Evolutionary conservation across 129 eudicot genomes (phyloP), one percentile per base, ranked within the genome.

Genomic region (Flaveria linearis): DNA sequence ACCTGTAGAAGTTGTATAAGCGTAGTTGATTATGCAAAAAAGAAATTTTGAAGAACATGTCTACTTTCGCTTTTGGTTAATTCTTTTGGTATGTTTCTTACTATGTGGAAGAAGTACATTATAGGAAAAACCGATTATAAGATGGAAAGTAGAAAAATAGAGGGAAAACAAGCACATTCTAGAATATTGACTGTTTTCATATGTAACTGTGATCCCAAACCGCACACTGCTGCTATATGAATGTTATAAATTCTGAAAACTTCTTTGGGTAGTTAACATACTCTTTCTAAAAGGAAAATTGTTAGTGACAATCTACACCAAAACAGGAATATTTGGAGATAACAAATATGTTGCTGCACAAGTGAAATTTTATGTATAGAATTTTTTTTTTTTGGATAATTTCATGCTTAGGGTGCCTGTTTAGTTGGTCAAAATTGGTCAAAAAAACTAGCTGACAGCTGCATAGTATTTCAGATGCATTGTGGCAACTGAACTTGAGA

Each of bases 401-500:
- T 39, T 80, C 47, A 42, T 53, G 67, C 50, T 65, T 28, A 3
- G 36, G 13, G 30, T 66, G 50, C 49, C 16, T 14, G 39, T 63
- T 49, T 56, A 33, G 60, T 71, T 81, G 14, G 72, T 70, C 25
- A 36, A 33, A 72, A 52, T 16, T 50, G 18, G 41, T 22, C 36
- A 71, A 26, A 43, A 42, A 15, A 65, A 41, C 28, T 33, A 72
- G 78, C 81, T 83, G 36, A 78, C 76, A 60, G 49, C 25, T 36
- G 16, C 42, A 69, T 75, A 42, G 60, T 71, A 47, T 85, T 82
- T 82, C 92, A 94, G 99, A 89, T 73, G 85, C 87, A 79, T 68
- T 94, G 67, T 94, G 97, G 97, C 92, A 84, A 70, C 77, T 89
- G 86, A 94, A 80, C 81, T 63, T 91, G 84, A 83, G 96, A 85